Conservation (phyloP, 2,329 filamentous ascomycete genomes). For the Xylariaceae sp. region DNA sequence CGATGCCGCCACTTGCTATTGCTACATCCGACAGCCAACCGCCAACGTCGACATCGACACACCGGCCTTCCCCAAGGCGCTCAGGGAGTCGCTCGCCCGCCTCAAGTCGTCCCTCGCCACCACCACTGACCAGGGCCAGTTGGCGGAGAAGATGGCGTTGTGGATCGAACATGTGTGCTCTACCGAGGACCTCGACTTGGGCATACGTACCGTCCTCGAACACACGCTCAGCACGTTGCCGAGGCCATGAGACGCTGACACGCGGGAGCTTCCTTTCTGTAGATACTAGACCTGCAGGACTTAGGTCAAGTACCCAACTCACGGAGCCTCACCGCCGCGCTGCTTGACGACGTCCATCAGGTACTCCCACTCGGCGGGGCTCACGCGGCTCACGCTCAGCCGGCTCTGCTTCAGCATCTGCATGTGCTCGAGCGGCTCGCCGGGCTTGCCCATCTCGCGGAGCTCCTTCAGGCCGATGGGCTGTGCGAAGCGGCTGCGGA, state of each 20-base stretch:
- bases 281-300: background rate
- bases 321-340: slow-evolving; percentile 18
- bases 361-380: slow-evolving; percentile 56
- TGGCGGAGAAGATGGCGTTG: slow-evolving; percentile 40
- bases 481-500: slow-evolving; percentile 71
- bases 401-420: slow-evolving; percentile 77
- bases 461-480: slow-evolving; percentile 66
- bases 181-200: slow-evolving; percentile 44
- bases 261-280: too few relatives aligned
- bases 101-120: slow-evolving; percentile 45
- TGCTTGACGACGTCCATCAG: slow-evolving; percentile 45
- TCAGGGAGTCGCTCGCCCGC: slow-evolving; percentile 57
- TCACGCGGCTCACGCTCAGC: slow-evolving; percentile 70
- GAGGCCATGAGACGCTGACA: slow-evolving; percentile 11
- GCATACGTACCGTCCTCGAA: slow-evolving; percentile 47
- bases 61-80: slow-evolving; percentile 63
- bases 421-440: slow-evolving; percentile 60
- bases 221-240: slow-evolving; percentile 32
- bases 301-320: background rate
- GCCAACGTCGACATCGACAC: slow-evolving; percentile 56
- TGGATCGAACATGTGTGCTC: slow-evolving; percentile 51
- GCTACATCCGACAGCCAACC: slow-evolving; percentile 63
- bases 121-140: slow-evolving; percentile 35
- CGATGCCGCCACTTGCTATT: slow-evolving; percentile 58
- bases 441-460: slow-evolving; percentile 51